Conservation (phyloP, 768 basidiomycete species). For the Sarcodon sp. region DNA sequence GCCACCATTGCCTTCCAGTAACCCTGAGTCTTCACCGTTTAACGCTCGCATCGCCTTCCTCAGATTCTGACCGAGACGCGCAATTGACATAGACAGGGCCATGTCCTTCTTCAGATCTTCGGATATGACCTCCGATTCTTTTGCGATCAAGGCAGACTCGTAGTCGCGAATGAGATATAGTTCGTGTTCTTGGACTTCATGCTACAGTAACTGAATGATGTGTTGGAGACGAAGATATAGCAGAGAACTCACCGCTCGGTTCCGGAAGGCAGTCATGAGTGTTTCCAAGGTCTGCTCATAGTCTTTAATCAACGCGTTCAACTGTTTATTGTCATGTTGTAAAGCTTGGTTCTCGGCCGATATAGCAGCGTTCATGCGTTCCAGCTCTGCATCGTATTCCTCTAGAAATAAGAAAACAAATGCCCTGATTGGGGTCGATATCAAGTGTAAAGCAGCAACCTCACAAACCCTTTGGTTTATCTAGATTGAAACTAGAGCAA, state of each 20-base stretch:
- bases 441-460: no score
- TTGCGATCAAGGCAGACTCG: constrained; percentile 68
- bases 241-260: constrained; percentile 62
- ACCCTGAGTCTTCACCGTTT: constrained; percentile 45
- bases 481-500: constrained; percentile 63
- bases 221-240: not conserved
- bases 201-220: constrained; percentile 29
- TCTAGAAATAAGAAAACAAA: constrained; percentile 32
- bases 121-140: constrained; percentile 55
- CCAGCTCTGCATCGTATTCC: constrained; percentile 80
- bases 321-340: constrained; percentile 92
- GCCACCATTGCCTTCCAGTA: not conserved
- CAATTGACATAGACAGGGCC: constrained; percentile 52
- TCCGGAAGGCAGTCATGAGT: constrained; percentile 87
- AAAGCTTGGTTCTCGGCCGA: constrained; percentile 72
- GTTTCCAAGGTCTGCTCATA: constrained; percentile 94
- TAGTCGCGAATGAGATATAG: constrained; percentile 84
- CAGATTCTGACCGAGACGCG: constrained; percentile 55
- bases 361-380: constrained; percentile 76
- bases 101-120: constrained; percentile 50
- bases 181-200: constrained; percentile 88
- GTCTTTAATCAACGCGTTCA: constrained; percentile 83
- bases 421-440: no score
- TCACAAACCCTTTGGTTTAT: constrained; percentile 65
- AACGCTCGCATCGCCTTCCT: constrained; percentile 58